These are phyloP conservation scores for Solanum chiquidenum DNA, from an alignment of 257 asterid species.

Conservation along the genomic window DNA sequence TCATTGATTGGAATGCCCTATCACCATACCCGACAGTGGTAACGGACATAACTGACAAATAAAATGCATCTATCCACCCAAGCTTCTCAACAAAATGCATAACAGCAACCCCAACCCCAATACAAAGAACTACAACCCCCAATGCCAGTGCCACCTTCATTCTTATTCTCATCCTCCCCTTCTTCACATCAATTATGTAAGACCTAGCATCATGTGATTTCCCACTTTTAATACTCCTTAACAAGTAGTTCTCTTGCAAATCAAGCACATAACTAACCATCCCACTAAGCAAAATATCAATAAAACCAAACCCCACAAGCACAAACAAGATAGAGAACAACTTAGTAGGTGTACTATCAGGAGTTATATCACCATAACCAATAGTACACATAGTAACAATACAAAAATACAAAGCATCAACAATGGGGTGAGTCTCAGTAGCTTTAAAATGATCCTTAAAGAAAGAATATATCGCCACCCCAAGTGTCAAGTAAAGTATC, in stretches of 20 bases:
- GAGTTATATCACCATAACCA: conserved; percentile 95
- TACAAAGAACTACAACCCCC: conserved; percentile 80
- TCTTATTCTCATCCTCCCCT: conserved; percentile 94
- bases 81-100: conserved; percentile 79
- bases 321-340: conserved; percentile 76
- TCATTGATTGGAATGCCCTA: conserved; percentile 62
- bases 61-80: conserved; percentile 69
- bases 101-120: conserved; percentile 67
- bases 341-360: conserved; percentile 53
- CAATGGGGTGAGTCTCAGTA: conserved; percentile 65
- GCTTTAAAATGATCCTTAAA: conserved; percentile 52
- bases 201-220: conserved; percentile 49
- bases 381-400: conserved; percentile 97
- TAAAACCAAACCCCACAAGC: conserved; percentile 88
- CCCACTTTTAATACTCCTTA: conserved; percentile 52
- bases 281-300: conserved; percentile 76
- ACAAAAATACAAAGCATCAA: conserved; percentile 90
- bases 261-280: conserved; percentile 92
- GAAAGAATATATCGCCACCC: conserved; percentile 59
- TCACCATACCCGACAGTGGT: conserved; percentile 98
- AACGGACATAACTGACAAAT: conserved; percentile 90
- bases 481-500: conserved; percentile 61
- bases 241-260: conserved; percentile 76
- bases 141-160: conserved; percentile 88
- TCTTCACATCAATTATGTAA: conserved; percentile 77